phyloP scores from a whole-genome alignment of 345 rosid genomes.

The Populus deltoides region DNA sequence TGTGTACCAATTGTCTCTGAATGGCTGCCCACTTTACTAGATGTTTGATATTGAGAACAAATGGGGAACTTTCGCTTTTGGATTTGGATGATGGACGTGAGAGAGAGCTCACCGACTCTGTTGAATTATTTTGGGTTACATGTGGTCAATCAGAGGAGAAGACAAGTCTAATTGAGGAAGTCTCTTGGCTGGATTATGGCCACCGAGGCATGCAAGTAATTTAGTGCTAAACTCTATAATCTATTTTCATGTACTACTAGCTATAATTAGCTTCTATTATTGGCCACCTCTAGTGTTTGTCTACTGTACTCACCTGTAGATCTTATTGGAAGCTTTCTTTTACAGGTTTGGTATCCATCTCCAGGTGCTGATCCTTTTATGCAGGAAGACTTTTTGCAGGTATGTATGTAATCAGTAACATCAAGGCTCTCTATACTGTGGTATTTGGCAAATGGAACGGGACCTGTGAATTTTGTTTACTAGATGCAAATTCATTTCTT shows the following conservation, averaged over 20 bases:
- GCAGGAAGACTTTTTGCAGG: slow-evolving; percentile 99
- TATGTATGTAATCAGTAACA: slow-evolving; percentile 21
- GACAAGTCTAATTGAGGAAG: slow-evolving; percentile 84
- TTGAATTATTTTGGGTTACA: slow-evolving; percentile 97
- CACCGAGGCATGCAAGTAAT: slow-evolving; percentile 98
- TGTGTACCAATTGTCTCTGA: slow-evolving; percentile 28
- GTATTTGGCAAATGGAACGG: neutral
- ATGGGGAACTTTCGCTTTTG: slow-evolving; percentile 92
- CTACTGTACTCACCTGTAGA: slow-evolving; percentile 35
- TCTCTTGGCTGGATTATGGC: slow-evolving; percentile 97
- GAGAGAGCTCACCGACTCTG: slow-evolving; percentile 91
- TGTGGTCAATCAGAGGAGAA: slow-evolving; percentile 92
- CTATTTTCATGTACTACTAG: neutral
- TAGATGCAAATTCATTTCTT: neutral
- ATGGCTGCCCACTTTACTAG: slow-evolving; percentile 39
- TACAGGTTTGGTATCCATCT: slow-evolving; percentile 99
- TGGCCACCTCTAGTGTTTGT: slow-evolving; percentile 3
- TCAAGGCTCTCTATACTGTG: neutral
- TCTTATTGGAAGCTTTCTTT: slow-evolving; percentile 45
- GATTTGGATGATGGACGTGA: slow-evolving; percentile 98
- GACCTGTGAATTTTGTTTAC: neutral
- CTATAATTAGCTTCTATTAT: neutral
- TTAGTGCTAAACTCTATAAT: slow-evolving; percentile 12
- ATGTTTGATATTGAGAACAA: slow-evolving; percentile 86
- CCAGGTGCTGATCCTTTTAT: slow-evolving; percentile 79